Evolutionary conservation across 306 rosid species (phyloP).

Genomic region (Prunus fruticosa): DNA sequence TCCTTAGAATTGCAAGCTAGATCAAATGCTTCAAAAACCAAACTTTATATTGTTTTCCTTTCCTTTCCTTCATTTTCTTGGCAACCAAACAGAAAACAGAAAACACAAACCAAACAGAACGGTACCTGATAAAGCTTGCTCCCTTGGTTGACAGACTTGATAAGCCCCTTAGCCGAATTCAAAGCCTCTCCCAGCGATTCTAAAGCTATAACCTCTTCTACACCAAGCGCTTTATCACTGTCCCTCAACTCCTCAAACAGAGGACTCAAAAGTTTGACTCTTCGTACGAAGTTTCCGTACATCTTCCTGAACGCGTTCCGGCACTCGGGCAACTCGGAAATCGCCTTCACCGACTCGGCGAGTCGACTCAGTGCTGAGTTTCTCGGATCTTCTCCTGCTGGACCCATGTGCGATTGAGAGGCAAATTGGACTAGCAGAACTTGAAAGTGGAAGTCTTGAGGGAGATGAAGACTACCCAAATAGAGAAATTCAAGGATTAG

Average conservation of each 20-base stretch:
- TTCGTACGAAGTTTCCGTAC: conserved; percentile 71
- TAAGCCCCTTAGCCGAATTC: conserved; percentile 60
- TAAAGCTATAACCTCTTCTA: conserved; percentile 49
- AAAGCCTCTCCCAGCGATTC: conserved; percentile 60
- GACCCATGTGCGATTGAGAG: conserved; percentile 49
- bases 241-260: conserved; percentile 90
- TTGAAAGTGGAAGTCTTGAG: neutral
- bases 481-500: neutral
- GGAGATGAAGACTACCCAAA: conserved; percentile 6
- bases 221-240: conserved; percentile 44
- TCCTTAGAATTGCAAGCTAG: neutral
- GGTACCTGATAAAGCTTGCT: conserved; percentile 89
- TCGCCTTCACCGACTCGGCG: conserved; percentile 55
- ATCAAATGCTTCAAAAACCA: neutral
- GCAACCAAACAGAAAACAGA: conserved; percentile 8
- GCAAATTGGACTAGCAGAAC: conserved; percentile 21
- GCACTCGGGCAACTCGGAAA: conserved; percentile 68
- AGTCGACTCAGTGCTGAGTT: conserved; percentile 44
- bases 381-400: conserved; percentile 34
- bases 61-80: neutral
- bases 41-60: neutral
- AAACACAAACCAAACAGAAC: neutral
- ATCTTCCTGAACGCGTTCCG: conserved; percentile 61
- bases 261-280: conserved; percentile 85
- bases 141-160: conserved; percentile 59